Conservation (phyloP, 257 asterid species). For the Penstemon barbatus region DNA sequence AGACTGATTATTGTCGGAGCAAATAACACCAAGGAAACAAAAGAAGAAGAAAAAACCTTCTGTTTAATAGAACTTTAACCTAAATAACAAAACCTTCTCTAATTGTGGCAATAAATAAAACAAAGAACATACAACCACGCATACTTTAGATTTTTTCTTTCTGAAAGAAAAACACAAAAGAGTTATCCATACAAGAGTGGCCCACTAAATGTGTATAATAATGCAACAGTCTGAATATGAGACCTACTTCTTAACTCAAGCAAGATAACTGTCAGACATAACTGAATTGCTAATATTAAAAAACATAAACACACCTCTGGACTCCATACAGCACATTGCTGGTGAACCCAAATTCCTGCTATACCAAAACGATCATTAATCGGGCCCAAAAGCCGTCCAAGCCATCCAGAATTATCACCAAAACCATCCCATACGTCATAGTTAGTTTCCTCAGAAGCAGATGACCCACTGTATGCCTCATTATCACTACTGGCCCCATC, state of each 20-base stretch:
- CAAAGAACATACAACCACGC: neutral
- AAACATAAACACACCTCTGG: slow-evolving; percentile 77
- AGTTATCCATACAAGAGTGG: neutral
- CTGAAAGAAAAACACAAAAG: slow-evolving; percentile 10
- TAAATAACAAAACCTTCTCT: neutral
- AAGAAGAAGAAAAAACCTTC: neutral
- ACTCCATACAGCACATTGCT: slow-evolving; percentile 99
- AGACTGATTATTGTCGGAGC: neutral
- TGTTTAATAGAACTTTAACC: neutral
- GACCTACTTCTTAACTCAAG: slow-evolving; percentile 1
- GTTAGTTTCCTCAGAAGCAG: slow-evolving; percentile 84
- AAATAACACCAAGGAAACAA: no score
- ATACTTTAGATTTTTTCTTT: slow-evolving; percentile 4
- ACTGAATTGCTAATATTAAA: slow-evolving; percentile 15
- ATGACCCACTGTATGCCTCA: slow-evolving; percentile 80
- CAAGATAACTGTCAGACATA: slow-evolving; percentile 12
- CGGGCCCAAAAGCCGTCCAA: slow-evolving; percentile 96
- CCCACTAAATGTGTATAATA: slow-evolving; percentile 16
- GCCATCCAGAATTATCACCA: slow-evolving; percentile 95
- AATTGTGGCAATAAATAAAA: neutral
- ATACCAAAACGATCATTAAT: slow-evolving; percentile 92
- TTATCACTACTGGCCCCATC: slow-evolving; percentile 80
- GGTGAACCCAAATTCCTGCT: slow-evolving; percentile 99
- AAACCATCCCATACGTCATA: slow-evolving; percentile 96
- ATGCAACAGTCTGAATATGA: slow-evolving; percentile 10